Evolutionary conservation across 2,329 filamentous ascomycete species (phyloP), one percentile per base, ranked within the genome.

Genomic region (Colletotrichum plurivorum): DNA sequence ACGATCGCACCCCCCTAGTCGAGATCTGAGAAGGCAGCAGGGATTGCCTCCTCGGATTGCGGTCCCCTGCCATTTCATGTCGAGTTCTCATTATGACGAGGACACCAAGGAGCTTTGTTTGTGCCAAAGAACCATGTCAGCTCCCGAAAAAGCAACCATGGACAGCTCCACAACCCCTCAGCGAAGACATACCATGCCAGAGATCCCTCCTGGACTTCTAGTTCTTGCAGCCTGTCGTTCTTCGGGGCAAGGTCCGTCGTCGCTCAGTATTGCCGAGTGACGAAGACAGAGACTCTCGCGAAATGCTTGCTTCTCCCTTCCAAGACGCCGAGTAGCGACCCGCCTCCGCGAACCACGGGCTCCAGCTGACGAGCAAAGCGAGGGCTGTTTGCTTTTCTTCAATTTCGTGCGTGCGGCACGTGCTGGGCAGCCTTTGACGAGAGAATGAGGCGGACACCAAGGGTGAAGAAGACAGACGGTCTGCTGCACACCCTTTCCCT

Each of bases 111-210:
- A 65, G 41, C 54, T 36, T 69, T 66, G 62, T 66, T 69, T 66
- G 62, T 22, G 51, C 18, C 49, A 31, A 25, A 48, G 31, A 22
- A 25, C 36, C 54, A 57, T 64, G 60, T 63, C 53, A 64, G 60
- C 53, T 63, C 39, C 60, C 53, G 54, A 51, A 69, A 69, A 69
- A 69, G 66, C 43, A 69, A 69, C 15, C 36, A 51, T 56, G 55
- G 22, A 51, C 18, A 22, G 22, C 31, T 27, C 39, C 27, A 22
- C 48, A 16, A 3, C 39, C 39, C 9, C 22, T 60, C 54, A 18
- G 52, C 16, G 31, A 18, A 18, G 51, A 27, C 39, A 39, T 25
- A 31, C 54, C 66, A 18, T 41, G 43, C 25, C 43, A 49, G 56
- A 56, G 31, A 66, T 56, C 55, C 25, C 22, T 55, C 39, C 51